Evolutionary conservation across 371 early-diverging fungal species (phyloP), one percentile per base, ranked within the genome.

Genomic region (Mucor lusitanicus): DNA sequence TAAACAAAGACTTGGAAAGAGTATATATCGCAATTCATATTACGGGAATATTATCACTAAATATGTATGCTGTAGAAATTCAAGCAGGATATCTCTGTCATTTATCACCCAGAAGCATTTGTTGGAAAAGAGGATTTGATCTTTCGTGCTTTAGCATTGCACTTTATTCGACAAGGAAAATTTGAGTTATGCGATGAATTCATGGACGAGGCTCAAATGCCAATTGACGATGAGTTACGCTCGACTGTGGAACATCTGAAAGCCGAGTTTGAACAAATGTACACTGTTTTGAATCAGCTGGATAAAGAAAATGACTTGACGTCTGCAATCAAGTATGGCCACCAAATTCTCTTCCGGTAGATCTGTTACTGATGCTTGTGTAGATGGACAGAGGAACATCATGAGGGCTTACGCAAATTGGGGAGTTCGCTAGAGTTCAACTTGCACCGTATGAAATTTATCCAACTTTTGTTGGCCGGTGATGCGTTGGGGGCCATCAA

Each of bases 81-180:
- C 65, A 91, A 85, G 58, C 81, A 83, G 59, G 89, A 90, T 53
- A 72, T 87, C 40, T 81, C 83, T 13, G 77, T 77, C 1, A 80
- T 87, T 28, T 79, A 82, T 73, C 85, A 88, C 58, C 88, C 90
- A 44, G 82, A 78, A 63, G 88, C 90, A n/a, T 91, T 94, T 65
- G 86, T 83, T 30, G 82, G 84, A 42, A 91, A 91, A 70, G 83
- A 85, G 8, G 68, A 78, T 5, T 66, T 88, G 27, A 67, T 96
- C 37, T 72, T 81, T 44, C 81, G 79, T 27, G 81, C 92, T 9
- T 72, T 96, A 21, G 88, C 88, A 6, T 63, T 82, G 64, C 96
- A 96, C 64, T 92, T 97, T 70, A 85, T 96, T 35, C 85, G 96
- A n/a, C 90, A 95, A 74, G 97, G 97, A 19, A 85, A 91, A 44